Evolutionary conservation across 176 grass and related monocot species (phyloP).

Genomic region (Musa schizocarpa): DNA sequence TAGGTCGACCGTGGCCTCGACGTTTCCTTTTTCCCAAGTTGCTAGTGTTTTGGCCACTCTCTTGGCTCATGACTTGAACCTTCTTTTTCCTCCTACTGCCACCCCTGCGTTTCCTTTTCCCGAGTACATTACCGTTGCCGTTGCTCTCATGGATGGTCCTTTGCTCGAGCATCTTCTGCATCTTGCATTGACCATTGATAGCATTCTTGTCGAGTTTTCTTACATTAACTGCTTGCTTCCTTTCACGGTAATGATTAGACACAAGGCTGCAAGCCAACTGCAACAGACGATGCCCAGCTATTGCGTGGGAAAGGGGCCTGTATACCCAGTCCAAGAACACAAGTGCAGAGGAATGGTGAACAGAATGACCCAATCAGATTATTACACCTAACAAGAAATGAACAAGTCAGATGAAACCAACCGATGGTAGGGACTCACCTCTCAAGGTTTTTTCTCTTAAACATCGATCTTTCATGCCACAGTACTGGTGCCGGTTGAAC

Average conservation of each 20-base stretch:
- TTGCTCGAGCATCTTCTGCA: neutral
- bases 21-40: neutral
- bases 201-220: slow-evolving; percentile 1
- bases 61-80: neutral
- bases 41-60: neutral
- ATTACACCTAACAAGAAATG: neutral
- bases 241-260: slow-evolving; percentile 17
- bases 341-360: neutral
- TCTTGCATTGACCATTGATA: slow-evolving; percentile 6
- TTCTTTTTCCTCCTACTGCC: neutral
- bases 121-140: neutral
- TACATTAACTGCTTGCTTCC: neutral
- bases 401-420: neutral
- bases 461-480: slow-evolving; percentile 23
- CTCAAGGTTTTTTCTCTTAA: neutral
- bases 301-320: slow-evolving; percentile 16
- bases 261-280: slow-evolving; percentile 10
- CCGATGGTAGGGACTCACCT: slow-evolving; percentile 10
- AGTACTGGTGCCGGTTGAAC: slow-evolving; percentile 11
- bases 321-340: neutral
- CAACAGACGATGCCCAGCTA: slow-evolving; percentile 15
- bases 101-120: slow-evolving; percentile 23
- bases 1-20: neutral
- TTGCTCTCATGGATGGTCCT: neutral
- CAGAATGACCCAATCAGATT: neutral